Conservation (phyloP, 306 rosid genomes). For the Chamaecrista fasciculata region DNA sequence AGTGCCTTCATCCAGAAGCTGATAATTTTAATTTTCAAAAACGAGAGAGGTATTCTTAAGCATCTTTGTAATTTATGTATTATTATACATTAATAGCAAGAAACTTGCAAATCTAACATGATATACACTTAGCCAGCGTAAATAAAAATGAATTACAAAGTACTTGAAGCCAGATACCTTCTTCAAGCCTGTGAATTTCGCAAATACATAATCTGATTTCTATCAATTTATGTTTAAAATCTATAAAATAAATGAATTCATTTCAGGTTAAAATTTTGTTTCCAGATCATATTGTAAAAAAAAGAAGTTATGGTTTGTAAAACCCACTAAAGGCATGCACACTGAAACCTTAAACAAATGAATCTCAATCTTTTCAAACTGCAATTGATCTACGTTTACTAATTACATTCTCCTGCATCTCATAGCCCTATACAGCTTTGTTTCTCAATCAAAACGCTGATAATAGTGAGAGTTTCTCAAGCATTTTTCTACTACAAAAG, state of each 20-base stretch:
- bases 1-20: background rate
- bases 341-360: background rate
- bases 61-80: background rate
- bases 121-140: background rate
- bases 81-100: background rate
- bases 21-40: background rate
- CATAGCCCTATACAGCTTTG: constrained; percentile 9
- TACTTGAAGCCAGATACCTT: background rate
- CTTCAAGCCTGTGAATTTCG: background rate
- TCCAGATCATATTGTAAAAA: background rate
- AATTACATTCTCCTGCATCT: background rate
- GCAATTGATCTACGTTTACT: background rate
- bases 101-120: constrained; percentile 8
- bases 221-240: background rate
- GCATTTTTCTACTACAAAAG: background rate
- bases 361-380: constrained; percentile 2
- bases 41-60: background rate
- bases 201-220: background rate
- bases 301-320: background rate
- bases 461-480: background rate
- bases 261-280: background rate
- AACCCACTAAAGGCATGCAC: background rate
- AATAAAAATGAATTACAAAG: background rate
- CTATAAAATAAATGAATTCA: background rate
- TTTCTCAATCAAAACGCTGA: background rate